Conservation (phyloP, 108 stramenopile genomes). For the Ochromonas danica region DNA sequence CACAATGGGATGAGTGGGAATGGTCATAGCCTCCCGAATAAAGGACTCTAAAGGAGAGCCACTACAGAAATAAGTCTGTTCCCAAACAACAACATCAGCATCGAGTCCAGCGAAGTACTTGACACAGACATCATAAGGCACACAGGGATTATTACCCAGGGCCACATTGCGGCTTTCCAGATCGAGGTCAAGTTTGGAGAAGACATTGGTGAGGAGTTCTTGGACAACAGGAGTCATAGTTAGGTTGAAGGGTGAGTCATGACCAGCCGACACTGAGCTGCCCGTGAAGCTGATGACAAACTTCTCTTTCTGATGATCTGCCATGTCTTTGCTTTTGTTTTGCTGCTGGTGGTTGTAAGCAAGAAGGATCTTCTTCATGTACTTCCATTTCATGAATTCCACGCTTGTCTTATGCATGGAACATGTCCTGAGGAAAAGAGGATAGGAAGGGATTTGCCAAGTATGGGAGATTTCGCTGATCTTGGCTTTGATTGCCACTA, state of each 20-base stretch:
- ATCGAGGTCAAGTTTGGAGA: background rate
- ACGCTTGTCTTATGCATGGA: background rate
- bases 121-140: constrained; percentile 31
- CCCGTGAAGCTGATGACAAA: constrained; percentile 6
- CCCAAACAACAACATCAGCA: constrained; percentile 35
- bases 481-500: too few relatives aligned
- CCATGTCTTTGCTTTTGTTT: background rate
- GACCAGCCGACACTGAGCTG: constrained; percentile 32
- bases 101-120: constrained; percentile 34
- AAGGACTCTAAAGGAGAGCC: background rate
- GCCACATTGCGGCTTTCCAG: constrained; percentile 18
- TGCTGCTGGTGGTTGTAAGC: too few relatives aligned
- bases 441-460: constrained; percentile 5
- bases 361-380: background rate
- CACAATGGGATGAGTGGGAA: constrained; percentile 1
- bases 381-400: constrained; percentile 36
- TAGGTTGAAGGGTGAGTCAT: constrained; percentile 16
- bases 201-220: background rate
- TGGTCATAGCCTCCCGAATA: constrained; percentile 21
- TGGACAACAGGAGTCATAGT: background rate
- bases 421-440: constrained; percentile 27
- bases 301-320: too few relatives aligned
- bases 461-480: too few relatives aligned
- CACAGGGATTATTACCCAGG: constrained; percentile 33
- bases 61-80: constrained; percentile 21